Conservation (phyloP, 129 eudicot species). For the Lonicera japonica region DNA sequence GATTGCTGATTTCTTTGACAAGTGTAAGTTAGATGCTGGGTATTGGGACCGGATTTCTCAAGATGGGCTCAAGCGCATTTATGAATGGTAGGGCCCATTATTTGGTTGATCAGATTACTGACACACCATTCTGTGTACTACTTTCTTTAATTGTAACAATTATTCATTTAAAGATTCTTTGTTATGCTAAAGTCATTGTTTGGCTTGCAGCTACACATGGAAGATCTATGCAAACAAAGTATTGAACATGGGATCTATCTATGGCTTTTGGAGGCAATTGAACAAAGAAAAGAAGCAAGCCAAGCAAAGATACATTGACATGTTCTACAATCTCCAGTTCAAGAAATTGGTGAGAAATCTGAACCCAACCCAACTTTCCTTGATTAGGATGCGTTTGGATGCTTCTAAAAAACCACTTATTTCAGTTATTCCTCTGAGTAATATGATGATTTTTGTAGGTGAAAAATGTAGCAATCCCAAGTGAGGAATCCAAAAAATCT, state of each 20-base stretch:
- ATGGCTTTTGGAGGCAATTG: conserved; percentile 73
- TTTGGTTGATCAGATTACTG: neutral
- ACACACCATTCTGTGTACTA: neutral
- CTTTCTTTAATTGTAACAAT: neutral
- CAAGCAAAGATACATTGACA: conserved; percentile 65
- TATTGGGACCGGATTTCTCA: conserved; percentile 57
- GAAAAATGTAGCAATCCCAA: conserved; percentile 26
- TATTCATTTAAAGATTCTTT: neutral
- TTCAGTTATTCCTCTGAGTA: conserved; percentile 4
- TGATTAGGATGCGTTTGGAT: conserved; percentile 17
- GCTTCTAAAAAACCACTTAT: conserved; percentile 7
- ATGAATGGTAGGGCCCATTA: conserved; percentile 48
- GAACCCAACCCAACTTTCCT: conserved; percentile 7
- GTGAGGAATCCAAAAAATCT: conserved; percentile 12
- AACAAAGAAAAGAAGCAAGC: conserved; percentile 77
- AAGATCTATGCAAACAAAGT: conserved; percentile 84
- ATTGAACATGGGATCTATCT: conserved; percentile 74
- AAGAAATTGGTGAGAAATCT: conserved; percentile 54
- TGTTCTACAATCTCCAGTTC: conserved; percentile 62
- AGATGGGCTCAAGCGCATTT: conserved; percentile 60
- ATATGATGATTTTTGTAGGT: conserved; percentile 29
- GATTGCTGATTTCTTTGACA: conserved; percentile 74
- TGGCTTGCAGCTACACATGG: conserved; percentile 82
- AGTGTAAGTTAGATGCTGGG: conserved; percentile 45
- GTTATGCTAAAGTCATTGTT: neutral